These are phyloP conservation scores for Backusella macrospora DNA, from an alignment of 192 early-diverging fungal genomes.

Conservation along the genomic window DNA sequence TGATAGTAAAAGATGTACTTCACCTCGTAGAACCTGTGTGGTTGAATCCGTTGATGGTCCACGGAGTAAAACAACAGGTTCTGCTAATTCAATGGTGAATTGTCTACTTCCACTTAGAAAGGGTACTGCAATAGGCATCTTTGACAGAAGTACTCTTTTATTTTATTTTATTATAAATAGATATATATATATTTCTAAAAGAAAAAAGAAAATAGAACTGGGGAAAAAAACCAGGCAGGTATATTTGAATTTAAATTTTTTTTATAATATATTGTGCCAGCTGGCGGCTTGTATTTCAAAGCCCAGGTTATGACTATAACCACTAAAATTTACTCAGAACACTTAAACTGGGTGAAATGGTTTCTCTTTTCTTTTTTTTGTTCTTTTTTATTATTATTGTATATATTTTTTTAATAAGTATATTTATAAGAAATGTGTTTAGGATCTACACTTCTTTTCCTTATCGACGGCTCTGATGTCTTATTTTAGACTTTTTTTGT, in stretches of 20 bases:
- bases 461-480: neutral
- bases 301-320: neutral
- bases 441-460: neutral
- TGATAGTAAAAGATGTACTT: constrained; percentile 29
- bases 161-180: neutral
- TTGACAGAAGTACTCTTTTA: neutral
- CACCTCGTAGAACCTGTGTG: constrained; percentile 33
- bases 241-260: constrained; percentile 1
- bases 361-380: neutral
- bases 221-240: neutral
- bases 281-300: constrained; percentile 12
- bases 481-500: neutral
- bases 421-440: neutral
- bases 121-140: constrained; percentile 28
- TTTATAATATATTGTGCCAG: neutral
- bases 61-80: constrained; percentile 31
- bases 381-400: too few relatives aligned
- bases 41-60: constrained; percentile 25
- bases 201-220: neutral
- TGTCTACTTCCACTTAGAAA: constrained; percentile 25
- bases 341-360: neutral
- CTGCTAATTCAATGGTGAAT: constrained; percentile 38
- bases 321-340: neutral
- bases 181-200: neutral
- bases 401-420: neutral